Base-by-base conservation (phyloP, 2,329 filamentous ascomycete genomes). In the Dactylellina haptotyla region DNA sequence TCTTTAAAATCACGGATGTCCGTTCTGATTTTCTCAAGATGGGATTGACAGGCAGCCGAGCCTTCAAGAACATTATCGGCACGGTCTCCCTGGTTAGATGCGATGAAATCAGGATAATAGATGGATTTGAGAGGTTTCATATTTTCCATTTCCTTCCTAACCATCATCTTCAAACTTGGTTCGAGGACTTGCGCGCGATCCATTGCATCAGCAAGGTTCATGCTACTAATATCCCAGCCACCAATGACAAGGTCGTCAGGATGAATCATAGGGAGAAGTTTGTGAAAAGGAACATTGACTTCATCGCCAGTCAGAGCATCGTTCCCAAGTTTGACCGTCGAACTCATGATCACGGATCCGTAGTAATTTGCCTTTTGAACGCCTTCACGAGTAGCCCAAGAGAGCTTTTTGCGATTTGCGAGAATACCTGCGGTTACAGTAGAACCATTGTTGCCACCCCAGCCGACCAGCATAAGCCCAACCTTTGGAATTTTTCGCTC, bases 21-120 rank as follows among this genome's bases (percentile, higher is more conserved):
- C 82, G 91, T 87, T 80, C 93, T 93, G 79, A 99, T 89, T 81
- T 94, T 87, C 84, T 98, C 93, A 51, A 99, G 92, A 80, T 99
- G 95, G 66, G 88, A 92, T 83, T 84, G 89, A 84, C 95, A 96
- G 82, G 85, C 87, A 32, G 32, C 48, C 8, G 37, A 28, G 58
- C 95, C 95, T 75, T 90, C 84, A 53, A 98, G 82, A 75, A 96
- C 80, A 79, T 99, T 98, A 84, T 99, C 93, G 76, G 94, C 95
- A 79, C 95, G 91, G 80, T 93, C 93, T 82, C 95, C 93, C 84
- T 99, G 95, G 85, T 99, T 99, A 81, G 95, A 91, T 77, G 95
- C 95, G 80, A 99, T 99, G 85, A 99, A 99, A 83, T 98, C 95
- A 0, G 95, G 95, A 82, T 99, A 99, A 87, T 99, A 99, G 83